These are phyloP conservation scores for Rosa chinensis DNA, from an alignment of 306 rosid species.

Conservation along the genomic window DNA sequence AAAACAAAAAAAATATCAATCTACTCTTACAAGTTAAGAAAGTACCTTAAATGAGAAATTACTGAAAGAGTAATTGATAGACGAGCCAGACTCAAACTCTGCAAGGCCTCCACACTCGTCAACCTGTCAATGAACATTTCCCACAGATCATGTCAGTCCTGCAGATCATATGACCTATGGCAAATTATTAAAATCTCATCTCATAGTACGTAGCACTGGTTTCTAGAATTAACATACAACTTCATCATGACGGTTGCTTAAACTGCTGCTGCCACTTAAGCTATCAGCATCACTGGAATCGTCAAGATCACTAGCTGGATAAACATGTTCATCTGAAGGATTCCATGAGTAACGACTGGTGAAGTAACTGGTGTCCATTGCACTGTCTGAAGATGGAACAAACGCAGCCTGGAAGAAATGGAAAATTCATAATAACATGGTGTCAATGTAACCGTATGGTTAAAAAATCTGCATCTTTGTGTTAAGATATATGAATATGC, in stretches of 20 bases:
- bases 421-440: constrained; percentile 1
- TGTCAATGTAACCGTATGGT: constrained; percentile 9
- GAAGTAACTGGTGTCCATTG: constrained; percentile 93
- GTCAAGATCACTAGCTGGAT: constrained; percentile 70
- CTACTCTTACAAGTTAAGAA: background rate
- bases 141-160: constrained; percentile 38
- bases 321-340: constrained; percentile 59
- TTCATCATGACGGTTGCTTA: constrained; percentile 93
- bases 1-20: background rate
- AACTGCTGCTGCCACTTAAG: constrained; percentile 89
- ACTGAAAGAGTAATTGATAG: constrained; percentile 89
- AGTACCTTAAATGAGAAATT: constrained; percentile 97
- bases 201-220: background rate
- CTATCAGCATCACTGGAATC: constrained; percentile 94
- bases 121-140: constrained; percentile 49
- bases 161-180: constrained; percentile 1
- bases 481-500: constrained; percentile 9
- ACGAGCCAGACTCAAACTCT: constrained; percentile 79
- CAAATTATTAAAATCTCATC: background rate
- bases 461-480: constrained; percentile 7
- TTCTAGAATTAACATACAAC: constrained; percentile 56
- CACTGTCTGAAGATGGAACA: constrained; percentile 95
- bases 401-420: constrained; percentile 85
- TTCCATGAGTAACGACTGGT: constrained; percentile 93
- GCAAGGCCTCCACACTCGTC: constrained; percentile 95